Evolutionary conservation across 345 rosid species (phyloP).

Genomic region (Jatropha curcas): DNA sequence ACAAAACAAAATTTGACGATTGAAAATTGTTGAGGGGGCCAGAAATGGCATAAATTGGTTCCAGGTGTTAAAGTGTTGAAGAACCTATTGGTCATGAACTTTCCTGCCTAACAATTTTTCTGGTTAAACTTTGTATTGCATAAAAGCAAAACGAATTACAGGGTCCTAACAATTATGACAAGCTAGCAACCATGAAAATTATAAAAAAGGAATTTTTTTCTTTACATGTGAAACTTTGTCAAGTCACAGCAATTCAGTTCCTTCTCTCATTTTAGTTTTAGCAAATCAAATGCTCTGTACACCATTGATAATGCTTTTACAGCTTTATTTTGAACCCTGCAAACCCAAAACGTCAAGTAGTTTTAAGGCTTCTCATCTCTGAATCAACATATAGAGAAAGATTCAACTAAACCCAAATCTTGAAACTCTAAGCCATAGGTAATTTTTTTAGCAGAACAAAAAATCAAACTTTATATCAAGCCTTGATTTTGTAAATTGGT

Average conservation of each 20-base stretch:
- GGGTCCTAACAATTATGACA: background rate
- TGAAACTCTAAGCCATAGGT: too few species aligned
- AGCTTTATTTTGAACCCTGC: background rate
- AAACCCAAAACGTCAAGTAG: background rate
- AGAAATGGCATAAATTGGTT: background rate
- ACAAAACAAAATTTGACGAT: conserved; percentile 13
- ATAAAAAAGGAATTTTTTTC: background rate
- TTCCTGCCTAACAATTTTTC: background rate
- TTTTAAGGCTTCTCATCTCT: background rate
- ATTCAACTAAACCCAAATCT: background rate
- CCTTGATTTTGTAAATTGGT: too few species aligned
- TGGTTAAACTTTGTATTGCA: too few species aligned
- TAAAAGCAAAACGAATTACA: background rate
- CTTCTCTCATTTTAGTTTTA: too few species aligned
- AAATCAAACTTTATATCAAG: too few species aligned
- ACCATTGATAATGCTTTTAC: background rate
- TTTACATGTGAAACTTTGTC: too few species aligned
- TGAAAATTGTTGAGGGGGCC: conserved; percentile 25
- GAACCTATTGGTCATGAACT: background rate
- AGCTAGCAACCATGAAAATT: background rate
- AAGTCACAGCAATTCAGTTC: background rate
- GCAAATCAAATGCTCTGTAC: background rate
- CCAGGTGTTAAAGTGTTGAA: conserved; percentile 2
- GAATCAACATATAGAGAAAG: background rate
- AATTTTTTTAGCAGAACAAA: too few species aligned